These are phyloP conservation scores for Coffea humblotiana DNA, from an alignment of 305 asterid species.

Conservation along the genomic window DNA sequence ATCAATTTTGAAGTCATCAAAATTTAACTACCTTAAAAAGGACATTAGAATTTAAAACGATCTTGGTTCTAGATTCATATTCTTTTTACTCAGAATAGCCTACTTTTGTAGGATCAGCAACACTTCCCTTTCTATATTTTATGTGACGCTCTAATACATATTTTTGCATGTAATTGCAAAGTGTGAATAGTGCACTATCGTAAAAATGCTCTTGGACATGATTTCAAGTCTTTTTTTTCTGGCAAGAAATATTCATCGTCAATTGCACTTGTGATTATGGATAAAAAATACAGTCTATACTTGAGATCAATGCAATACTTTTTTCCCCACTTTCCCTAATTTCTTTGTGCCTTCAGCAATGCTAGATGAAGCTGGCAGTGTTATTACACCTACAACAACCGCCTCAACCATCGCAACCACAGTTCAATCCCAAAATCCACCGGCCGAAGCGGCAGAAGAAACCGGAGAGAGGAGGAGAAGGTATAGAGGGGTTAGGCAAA, in stretches of 20 bases:
- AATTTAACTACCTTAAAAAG: background rate
- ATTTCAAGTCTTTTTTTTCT: background rate
- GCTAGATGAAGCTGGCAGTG: conserved; percentile 33
- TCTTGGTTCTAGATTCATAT: background rate
- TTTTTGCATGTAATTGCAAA: conserved; percentile 27
- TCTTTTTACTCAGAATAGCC: background rate
- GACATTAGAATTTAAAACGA: background rate
- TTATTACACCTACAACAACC: conserved; percentile 22
- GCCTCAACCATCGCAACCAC: conserved; percentile 18
- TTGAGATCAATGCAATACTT: background rate
- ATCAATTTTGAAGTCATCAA: background rate
- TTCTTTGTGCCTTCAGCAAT: conserved; percentile 16
- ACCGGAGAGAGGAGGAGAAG: conserved; percentile 55
- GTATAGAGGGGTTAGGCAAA: conserved; percentile 90
- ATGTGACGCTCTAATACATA: background rate
- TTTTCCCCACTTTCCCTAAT: background rate
- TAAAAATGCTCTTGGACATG: background rate
- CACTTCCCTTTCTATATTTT: background rate
- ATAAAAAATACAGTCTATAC: background rate
- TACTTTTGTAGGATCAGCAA: background rate
- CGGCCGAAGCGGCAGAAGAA: conserved; percentile 36
- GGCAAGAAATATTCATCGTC: background rate
- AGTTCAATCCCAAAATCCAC: conserved; percentile 18
- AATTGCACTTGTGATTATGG: background rate
- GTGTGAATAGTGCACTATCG: conserved; percentile 8